Base-by-base conservation (phyloP, 1,284 basidiomycete genomes). In the Salmacisia buchloeana region DNA sequence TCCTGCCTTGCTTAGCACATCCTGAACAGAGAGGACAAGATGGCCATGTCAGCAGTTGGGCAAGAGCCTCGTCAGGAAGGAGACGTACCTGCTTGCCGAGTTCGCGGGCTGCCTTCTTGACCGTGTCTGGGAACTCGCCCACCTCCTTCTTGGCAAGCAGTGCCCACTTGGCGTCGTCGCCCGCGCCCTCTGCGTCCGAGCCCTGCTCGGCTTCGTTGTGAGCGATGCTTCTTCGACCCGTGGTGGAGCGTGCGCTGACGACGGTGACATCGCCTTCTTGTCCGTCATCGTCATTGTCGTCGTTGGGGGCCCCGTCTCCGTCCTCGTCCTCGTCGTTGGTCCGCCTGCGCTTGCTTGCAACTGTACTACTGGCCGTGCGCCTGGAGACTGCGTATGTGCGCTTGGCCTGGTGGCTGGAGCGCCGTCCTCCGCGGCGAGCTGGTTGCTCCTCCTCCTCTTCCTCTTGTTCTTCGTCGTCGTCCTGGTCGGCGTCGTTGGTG, bases 1-100 rank as follows among this genome's bases (percentile, higher is more conserved):
- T 31, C 67, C 64, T 0, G 65, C 65, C 36, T 70, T 73, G 38
- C 69, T 64, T 2, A 69, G 36, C 35, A 74, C 49, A 15, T 69
- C 62, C 64, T 70, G 59, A 7, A 6, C 21, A 23, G 21, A 23
- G 34, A 43, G n/a, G 2, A 10, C 10, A 2, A 23, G 33, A n/a
- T 18, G 25, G 54, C 7, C 31, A 23, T 23, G 5, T 35, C 29
- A 33, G 33, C 5, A 41, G 27, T 13, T 7, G 29, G 38, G n/a
- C 18, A 18, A 43, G 13, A n/a, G 43, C 23, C 10, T 34, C 25
- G 15, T 52, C 25, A 9, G 25, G 46, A 18, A 33, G 15, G 49
- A 31, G 27, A 52, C 63, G 27, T 15, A 63, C 61, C n/a, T 58
- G 46, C 31, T 29, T 33, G 4, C 58, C 61, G 2, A 59, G 27